These are phyloP conservation scores for Limtongia smithiae DNA, from an alignment of 805 yeast species.

Conservation along the genomic window DNA sequence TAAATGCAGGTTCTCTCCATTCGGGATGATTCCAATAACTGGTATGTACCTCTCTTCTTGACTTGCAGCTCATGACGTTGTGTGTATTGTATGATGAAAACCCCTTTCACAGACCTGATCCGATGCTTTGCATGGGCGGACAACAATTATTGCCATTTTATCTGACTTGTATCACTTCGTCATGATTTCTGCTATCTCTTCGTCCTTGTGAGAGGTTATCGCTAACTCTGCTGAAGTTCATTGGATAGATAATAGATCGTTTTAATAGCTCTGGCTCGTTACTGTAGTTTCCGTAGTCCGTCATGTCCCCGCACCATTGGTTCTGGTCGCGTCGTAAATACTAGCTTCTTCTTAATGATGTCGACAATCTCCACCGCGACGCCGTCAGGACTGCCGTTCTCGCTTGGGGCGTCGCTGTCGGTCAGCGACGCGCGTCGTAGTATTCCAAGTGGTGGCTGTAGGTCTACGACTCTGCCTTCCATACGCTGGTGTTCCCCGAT, in stretches of 20 bases:
- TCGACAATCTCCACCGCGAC: slow-evolving; percentile 25
- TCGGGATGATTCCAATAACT: too few relatives aligned
- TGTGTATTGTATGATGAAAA: slow-evolving; percentile 28
- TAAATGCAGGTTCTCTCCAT: too few relatives aligned
- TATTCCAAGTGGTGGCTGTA: slow-evolving; percentile 28
- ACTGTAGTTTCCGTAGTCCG: background rate
- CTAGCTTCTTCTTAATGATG: slow-evolving; percentile 20
- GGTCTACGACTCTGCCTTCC: slow-evolving; percentile 26
- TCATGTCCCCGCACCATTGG: slow-evolving; percentile 18
- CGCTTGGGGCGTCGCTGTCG: background rate
- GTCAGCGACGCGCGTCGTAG: slow-evolving; percentile 9
- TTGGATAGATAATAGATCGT: background rate
- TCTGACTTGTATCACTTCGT: slow-evolving; percentile 9
- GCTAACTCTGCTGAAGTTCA: background rate
- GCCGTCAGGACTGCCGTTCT: slow-evolving; percentile 11
- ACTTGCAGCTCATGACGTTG: background rate
- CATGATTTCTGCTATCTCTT: background rate
- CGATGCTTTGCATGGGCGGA: slow-evolving; percentile 28
- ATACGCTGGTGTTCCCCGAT: slow-evolving; percentile 28
- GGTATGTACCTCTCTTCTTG: background rate
- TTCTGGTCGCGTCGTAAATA: slow-evolving; percentile 28
- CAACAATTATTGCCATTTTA: slow-evolving; percentile 18
- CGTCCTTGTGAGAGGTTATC: background rate
- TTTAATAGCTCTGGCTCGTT: background rate
- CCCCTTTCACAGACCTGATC: slow-evolving; percentile 32